Evolutionary conservation across 2,329 filamentous ascomycete species (phyloP).

Genomic region (Cladosporium sp.): DNA sequence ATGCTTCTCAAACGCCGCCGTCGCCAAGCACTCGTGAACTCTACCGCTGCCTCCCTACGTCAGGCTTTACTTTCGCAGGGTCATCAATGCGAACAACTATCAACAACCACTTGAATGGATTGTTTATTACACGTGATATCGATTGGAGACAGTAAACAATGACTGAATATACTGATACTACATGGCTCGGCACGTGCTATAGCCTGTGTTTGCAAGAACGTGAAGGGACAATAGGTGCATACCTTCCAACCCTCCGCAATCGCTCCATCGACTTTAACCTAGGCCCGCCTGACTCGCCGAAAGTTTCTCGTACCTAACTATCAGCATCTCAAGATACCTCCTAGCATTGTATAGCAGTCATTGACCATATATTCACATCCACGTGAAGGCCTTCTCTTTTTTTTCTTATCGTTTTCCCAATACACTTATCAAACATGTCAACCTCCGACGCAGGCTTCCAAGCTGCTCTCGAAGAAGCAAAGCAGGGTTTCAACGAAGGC

Average conservation of each 20-base stretch:
- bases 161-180: too few relatives aligned
- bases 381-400: background rate
- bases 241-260: too few relatives aligned
- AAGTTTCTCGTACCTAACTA: background rate
- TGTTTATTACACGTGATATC: too few relatives aligned
- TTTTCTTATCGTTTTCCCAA: background rate
- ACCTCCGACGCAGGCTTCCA: conserved; percentile 50
- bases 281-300: conserved; percentile 2
- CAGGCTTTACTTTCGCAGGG: background rate
- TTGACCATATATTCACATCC: background rate
- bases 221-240: too few relatives aligned
- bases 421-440: conserved; percentile 18
- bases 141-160: too few relatives aligned
- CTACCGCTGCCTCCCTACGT: background rate
- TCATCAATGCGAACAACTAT: too few relatives aligned
- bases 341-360: background rate
- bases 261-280: background rate
- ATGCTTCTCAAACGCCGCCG: conserved; percentile 7
- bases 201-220: too few relatives aligned
- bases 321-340: background rate
- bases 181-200: too few relatives aligned
- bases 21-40: background rate
- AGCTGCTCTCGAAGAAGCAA: conserved; percentile 55
- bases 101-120: too few relatives aligned
- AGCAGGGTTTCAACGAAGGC: conserved; percentile 51